Evolutionary conservation across 2,329 filamentous ascomycete species (phyloP), one percentile per base, ranked within the genome.

Genomic region (Cytospora piceae): DNA sequence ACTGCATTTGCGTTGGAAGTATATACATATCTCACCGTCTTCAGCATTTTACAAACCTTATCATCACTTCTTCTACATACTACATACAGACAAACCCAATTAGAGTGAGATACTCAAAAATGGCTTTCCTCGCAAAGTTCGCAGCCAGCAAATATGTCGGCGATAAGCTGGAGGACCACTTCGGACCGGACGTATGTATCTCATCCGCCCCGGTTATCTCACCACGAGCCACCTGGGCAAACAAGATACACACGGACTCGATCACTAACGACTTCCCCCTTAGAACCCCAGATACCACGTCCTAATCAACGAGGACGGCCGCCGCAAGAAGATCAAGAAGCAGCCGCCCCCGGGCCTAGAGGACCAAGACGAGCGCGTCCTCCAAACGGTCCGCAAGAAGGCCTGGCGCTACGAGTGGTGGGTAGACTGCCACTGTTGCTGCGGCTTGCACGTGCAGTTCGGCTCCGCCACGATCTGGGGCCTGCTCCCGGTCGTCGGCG

Each of bases 391-490:
- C 17, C 66, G 64, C 49, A 57, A 53, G 34, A 67, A 67, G 37
- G 66, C 66, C n/a, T 67, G 64, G 55, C 63, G 66, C 24, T 67
- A 66, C 31, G 66, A 67, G 56, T 67, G 66, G 66, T 63, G 59
- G 63, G 61, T 67, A 27, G 66, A 67, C 66, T 67, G 66, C 52
- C 58, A 67, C 59, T 67, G 66, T 56, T 67, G 66, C 59, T 67
- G 66, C 52, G 66, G 66, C 5, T 29, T 66, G 24, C 66, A 66
- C 34, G 22, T 67, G 34, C 66, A 67, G 52, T 67, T 67, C 52
- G 66, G 66, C 15, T 63, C 66, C n/a, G 66, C 55, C 32, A 61
- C 63, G 24, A 39, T 67, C 4, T 67, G 66, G 66, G 66, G 63
- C 8, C 55, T 67, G 7, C 24, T 67, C 52, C 66, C 66, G 24